Percentiles rank a stretch among this genome's conserved stretches.
Conservation (phyloP, 2,329 filamentous ascomycete species). For the Monascus ruber region DNA sequence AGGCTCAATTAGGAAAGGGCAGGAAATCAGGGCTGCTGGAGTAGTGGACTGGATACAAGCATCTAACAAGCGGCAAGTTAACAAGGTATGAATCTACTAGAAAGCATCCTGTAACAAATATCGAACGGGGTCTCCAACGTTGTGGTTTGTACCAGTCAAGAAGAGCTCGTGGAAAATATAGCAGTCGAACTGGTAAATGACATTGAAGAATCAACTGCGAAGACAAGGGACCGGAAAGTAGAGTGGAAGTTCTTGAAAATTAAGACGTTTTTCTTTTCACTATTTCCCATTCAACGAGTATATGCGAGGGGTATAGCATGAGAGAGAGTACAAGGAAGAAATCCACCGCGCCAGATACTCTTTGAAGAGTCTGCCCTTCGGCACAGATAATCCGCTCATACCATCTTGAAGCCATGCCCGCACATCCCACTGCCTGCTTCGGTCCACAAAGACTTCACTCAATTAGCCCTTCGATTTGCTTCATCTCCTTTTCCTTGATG, state of each 20-base stretch:
- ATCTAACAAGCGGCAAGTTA: no score
- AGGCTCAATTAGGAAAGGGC: no score
- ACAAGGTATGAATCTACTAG: no score
- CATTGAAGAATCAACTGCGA: neutral
- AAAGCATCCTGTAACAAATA: no score
- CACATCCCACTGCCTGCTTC: conserved; percentile 16
- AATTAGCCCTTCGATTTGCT: conserved; percentile 19
- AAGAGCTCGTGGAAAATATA: no score
- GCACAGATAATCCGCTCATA: conserved; percentile 15
- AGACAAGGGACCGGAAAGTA: neutral
- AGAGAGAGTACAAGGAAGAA: conserved; percentile 7
- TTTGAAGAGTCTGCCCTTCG: conserved; percentile 9
- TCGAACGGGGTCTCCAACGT: no score
- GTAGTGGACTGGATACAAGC: no score
- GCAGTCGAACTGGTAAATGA: no score
- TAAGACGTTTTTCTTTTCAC: conserved; percentile 9
- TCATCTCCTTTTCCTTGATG: conserved; percentile 19
- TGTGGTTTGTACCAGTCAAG: no score
- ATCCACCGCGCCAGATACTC: conserved; percentile 12
- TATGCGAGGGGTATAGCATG: conserved; percentile 10
- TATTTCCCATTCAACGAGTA: conserved; percentile 11
- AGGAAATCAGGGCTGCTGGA: no score
- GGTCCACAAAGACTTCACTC: conserved; percentile 17
- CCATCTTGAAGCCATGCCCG: conserved; percentile 15
- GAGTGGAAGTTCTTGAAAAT: conserved; percentile 1